phyloP scores from a whole-genome alignment of 768 basidiomycete genomes.

The Clavaria fumosa region DNA sequence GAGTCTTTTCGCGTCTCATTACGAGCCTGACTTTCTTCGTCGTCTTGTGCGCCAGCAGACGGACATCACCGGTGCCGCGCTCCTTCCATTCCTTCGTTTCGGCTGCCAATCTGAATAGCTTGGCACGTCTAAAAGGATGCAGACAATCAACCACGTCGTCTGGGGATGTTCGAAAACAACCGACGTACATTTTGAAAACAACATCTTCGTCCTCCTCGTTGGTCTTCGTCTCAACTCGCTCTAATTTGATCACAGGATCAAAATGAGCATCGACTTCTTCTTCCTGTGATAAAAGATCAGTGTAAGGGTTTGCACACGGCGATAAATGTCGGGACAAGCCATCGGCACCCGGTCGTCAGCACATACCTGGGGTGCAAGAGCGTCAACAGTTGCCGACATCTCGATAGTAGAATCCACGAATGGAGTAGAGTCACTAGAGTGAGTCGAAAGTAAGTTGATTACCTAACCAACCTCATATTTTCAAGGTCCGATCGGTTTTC shows the following conservation, averaged over 20 bases:
- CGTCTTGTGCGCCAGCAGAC: conserved; percentile 78
- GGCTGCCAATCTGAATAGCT: conserved; percentile 89
- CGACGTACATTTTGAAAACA: conserved; percentile 86
- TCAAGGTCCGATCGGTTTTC: too few relatives aligned
- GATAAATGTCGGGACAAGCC: conserved; percentile 5
- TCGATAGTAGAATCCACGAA: too few relatives aligned
- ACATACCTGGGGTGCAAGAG: conserved; percentile 60
- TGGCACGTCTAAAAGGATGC: conserved; percentile 64
- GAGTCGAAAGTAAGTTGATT: too few relatives aligned
- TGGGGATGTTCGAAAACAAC: conserved; percentile 18
- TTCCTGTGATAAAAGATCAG: conserved; percentile 30
- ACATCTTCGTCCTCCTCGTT: conserved; percentile 87
- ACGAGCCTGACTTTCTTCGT: conserved; percentile 88
- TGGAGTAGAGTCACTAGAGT: too few relatives aligned
- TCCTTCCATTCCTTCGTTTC: conserved; percentile 89
- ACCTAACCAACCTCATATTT: too few relatives aligned
- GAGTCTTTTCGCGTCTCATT: conserved; percentile 99
- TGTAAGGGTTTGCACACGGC: too few relatives aligned
- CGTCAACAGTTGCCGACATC: conserved; percentile 47
- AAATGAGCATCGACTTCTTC: conserved; percentile 85
- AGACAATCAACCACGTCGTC: conserved; percentile 20
- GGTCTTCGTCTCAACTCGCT: conserved; percentile 91
- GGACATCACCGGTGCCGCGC: conserved; percentile 90
- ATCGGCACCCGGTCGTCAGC: conserved; percentile 14
- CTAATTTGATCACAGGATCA: conserved; percentile 92